Evolutionary conservation across 2,329 filamentous ascomycete genomes (phyloP).

Genomic region (Sarocladium brachiariae): DNA sequence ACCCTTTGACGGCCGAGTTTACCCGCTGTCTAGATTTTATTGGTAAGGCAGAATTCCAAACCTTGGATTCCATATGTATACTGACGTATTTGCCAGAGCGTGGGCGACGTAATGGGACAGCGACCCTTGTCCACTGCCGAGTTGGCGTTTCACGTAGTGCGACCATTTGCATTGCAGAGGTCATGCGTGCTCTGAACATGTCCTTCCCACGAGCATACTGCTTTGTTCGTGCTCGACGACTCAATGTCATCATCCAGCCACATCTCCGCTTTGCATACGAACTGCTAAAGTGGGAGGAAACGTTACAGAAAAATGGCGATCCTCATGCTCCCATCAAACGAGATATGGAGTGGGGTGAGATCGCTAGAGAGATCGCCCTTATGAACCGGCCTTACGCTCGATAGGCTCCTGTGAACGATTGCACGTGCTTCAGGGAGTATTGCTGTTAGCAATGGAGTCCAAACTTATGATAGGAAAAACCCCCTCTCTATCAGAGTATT

Average conservation of each 20-base stretch:
- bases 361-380: conserved; percentile 81
- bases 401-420: conserved; percentile 23
- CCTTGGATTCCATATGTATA: too few species aligned
- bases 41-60: too few species aligned
- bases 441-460: too few species aligned
- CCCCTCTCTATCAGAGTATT: too few species aligned
- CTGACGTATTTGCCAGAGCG: conserved; percentile 49
- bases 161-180: conserved; percentile 97
- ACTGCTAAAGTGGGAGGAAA: conserved; percentile 91
- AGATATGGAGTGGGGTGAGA: conserved; percentile 86
- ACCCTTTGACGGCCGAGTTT: conserved; percentile 82
- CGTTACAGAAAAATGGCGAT: conserved; percentile 50
- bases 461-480: too few species aligned
- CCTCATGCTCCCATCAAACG: conserved; percentile 46
- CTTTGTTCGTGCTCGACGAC: conserved; percentile 81
- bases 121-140: conserved; percentile 91
- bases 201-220: conserved; percentile 93
- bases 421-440: too few species aligned
- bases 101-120: conserved; percentile 67
- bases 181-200: conserved; percentile 75
- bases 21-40: conserved; percentile 84
- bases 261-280: conserved; percentile 94
- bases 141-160: conserved; percentile 93
- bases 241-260: conserved; percentile 98
- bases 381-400: conserved; percentile 94